Evolutionary conservation across 306 rosid genomes (phyloP).

Genomic region (Begonia loranthoides): DNA sequence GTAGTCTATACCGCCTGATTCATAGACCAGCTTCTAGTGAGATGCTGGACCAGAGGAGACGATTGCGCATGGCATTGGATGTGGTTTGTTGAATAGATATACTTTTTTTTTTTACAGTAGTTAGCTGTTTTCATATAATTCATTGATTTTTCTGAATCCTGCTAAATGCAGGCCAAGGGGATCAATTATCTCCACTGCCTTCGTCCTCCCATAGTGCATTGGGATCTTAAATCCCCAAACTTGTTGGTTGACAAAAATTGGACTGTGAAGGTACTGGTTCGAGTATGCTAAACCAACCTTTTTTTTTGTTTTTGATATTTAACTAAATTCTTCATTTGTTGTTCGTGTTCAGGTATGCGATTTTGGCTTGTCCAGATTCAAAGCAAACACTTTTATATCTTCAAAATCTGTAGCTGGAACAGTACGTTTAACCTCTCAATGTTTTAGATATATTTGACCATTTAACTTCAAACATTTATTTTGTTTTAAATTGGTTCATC

Average conservation of each 20-base stretch:
- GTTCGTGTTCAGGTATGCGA: conserved; percentile 53
- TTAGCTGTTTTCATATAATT: not conserved
- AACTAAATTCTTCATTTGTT: too few species aligned
- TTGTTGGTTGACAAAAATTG: conserved; percentile 88
- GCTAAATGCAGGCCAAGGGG: conserved; percentile 76
- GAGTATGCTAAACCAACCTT: not conserved
- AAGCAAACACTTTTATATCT: conserved; percentile 78
- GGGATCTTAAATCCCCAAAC: conserved; percentile 99
- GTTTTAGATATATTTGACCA: too few species aligned
- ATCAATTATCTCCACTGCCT: conserved; percentile 91
- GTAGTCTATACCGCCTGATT: conserved; percentile 80
- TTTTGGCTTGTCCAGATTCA: conserved; percentile 96
- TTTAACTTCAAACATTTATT: too few species aligned
- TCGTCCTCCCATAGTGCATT: conserved; percentile 82
- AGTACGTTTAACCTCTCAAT: conserved; percentile 30
- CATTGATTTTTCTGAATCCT: not conserved
- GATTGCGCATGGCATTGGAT: conserved; percentile 82
- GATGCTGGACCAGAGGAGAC: conserved; percentile 61
- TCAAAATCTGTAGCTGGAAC: conserved; percentile 98
- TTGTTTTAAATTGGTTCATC: too few species aligned
- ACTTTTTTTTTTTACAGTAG: conserved; percentile 1
- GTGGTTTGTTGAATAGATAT: conserved; percentile 44
- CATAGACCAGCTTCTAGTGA: conserved; percentile 87
- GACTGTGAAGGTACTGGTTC: conserved; percentile 71
- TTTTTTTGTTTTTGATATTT: too few species aligned